Evolutionary conservation across 176 grass and related monocot species (phyloP).

Genomic region (Aechmea fasciata): DNA sequence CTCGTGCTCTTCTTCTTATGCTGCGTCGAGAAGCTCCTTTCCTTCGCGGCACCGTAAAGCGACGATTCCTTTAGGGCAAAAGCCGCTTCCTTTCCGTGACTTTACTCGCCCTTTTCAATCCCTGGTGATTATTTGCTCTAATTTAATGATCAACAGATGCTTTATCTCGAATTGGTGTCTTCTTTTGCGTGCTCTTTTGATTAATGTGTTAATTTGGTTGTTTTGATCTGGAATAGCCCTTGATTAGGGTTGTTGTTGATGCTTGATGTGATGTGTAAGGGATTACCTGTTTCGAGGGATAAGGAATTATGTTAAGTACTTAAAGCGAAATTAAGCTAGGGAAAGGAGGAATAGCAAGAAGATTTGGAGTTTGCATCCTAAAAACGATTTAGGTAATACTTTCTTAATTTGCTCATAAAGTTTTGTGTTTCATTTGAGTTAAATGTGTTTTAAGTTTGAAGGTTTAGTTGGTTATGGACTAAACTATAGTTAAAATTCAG

Average conservation of each 20-base stretch:
- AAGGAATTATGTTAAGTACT: neutral
- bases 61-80: neutral
- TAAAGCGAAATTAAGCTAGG: no score
- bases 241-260: neutral
- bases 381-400: neutral
- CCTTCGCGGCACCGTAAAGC: neutral
- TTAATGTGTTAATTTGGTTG: neutral
- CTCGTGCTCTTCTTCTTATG: neutral
- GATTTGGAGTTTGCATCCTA: neutral
- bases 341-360: no score
- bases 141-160: neutral
- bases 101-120: neutral
- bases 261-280: neutral
- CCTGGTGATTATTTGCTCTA: no score
- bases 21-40: neutral
- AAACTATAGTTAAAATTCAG: neutral
- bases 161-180: neutral
- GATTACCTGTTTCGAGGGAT: neutral
- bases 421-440: neutral
- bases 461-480: neutral
- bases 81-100: neutral
- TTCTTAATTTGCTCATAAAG: neutral
- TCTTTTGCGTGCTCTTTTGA: neutral
- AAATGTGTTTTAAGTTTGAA: neutral
- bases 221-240: neutral